Evolutionary conservation across 2,329 filamentous ascomycete genomes (phyloP).

Genomic region (Atkinsonella hypoxylon): DNA sequence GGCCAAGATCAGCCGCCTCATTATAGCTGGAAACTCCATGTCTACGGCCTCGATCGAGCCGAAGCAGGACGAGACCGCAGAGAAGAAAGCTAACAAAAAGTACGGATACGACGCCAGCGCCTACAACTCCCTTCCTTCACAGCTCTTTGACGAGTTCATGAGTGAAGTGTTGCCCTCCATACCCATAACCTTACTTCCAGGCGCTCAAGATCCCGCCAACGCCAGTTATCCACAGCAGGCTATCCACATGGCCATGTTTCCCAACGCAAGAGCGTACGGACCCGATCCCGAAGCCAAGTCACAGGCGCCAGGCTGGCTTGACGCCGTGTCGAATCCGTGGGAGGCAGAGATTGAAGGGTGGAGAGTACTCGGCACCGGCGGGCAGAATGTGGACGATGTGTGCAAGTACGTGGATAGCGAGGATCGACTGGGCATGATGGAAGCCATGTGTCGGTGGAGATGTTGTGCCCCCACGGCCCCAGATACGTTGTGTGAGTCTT

Average conservation of each 20-base stretch:
- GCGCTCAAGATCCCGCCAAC: slow-evolving; percentile 76
- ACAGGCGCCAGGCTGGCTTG: slow-evolving; percentile 59
- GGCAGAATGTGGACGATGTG: slow-evolving; percentile 88
- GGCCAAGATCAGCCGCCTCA: slow-evolving; percentile 64
- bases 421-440: slow-evolving; percentile 78
- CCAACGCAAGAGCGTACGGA: slow-evolving; percentile 57
- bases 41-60: slow-evolving; percentile 42
- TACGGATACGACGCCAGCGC: slow-evolving; percentile 86
- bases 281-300: slow-evolving; percentile 25
- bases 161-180: slow-evolving; percentile 70
- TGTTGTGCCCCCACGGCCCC: slow-evolving; percentile 87
- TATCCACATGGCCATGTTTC: slow-evolving; percentile 87
- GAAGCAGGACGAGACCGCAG: slow-evolving; percentile 25
- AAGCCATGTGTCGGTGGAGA: slow-evolving; percentile 86
- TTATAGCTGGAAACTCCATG: slow-evolving; percentile 88
- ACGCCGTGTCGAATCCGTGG: slow-evolving; percentile 87
- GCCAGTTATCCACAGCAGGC: slow-evolving; percentile 84
- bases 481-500: slow-evolving; percentile 79
- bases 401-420: slow-evolving; percentile 79
- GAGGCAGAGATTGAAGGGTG: slow-evolving; percentile 84
- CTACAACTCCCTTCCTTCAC: slow-evolving; percentile 79
- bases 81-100: slow-evolving; percentile 53
- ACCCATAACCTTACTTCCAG: slow-evolving; percentile 80
- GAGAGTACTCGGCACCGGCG: slow-evolving; percentile 74
- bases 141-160: slow-evolving; percentile 75